Evolutionary conservation across 2,329 filamentous ascomycete species (phyloP), one percentile per base, ranked within the genome.

Genomic region (Amphichorda felina): DNA sequence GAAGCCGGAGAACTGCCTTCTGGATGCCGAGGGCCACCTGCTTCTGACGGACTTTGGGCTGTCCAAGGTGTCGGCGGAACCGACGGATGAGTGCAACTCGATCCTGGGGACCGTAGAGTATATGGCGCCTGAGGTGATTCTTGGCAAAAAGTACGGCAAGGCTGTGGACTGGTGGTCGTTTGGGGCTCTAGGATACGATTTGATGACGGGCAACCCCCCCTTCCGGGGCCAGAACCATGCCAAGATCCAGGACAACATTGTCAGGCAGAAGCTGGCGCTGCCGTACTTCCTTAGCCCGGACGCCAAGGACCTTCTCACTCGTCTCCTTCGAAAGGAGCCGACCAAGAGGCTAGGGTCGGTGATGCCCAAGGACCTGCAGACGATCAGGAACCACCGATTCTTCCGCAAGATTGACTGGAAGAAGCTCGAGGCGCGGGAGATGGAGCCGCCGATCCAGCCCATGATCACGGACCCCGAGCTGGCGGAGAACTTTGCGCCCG

Each of bases 91-190:
- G 37, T 95, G 89, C 68, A 85, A 87, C 59, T 94, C 86, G 29
- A 82, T 95, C 45, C 75, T 95, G 8, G 91, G 91, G 34, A 98
- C 91, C 0, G 81, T 95, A 39, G 91, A 96, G 56, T 98, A 98
- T 70, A 98, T 98, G 91, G 93, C 91, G 0, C 91, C 91, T 1
- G 91, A 98, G 60, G 83, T 98, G 35, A 77, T 98, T 41, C 73
- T 79, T 42, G 88, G 87, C 41, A 79, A 83, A 44, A 79, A 84
- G 45, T 98, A 98, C 56, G 88, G 89, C 50, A 89, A 88, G 57
- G 80, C 87, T 2, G 93, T 95, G 14, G 91, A 98, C 61, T 98
- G 89, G 89, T 98, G 91, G 91, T 94, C 88, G 4, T 79, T 98
- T 32, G 91, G 93, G 25, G 88, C 89, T 3, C 72, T 98, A 31